Conservation (phyloP, 2,329 filamentous ascomycete species). For the Raffaelea ambrosiae region DNA sequence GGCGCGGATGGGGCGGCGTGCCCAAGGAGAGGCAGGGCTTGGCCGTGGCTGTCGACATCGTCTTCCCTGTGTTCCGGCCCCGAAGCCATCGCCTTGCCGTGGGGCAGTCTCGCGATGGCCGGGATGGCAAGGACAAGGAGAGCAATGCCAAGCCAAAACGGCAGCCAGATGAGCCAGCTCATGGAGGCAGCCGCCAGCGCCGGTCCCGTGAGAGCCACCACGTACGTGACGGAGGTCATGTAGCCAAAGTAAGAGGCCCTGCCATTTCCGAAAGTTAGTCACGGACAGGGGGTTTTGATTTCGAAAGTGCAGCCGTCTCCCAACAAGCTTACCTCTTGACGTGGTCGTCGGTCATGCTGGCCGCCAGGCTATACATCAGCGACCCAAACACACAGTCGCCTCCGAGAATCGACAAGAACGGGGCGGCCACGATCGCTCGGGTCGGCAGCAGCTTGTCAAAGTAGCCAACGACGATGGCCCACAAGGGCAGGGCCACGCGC, state of each 20-base stretch:
- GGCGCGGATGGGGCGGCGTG: too few species aligned
- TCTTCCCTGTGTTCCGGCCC: background rate
- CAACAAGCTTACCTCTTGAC: constrained; percentile 21
- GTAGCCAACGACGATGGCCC: constrained; percentile 30
- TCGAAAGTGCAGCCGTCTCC: background rate
- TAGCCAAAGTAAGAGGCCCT: constrained; percentile 42
- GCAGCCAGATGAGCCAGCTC: constrained; percentile 32
- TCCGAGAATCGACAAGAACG: constrained; percentile 34
- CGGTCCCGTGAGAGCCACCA: constrained; percentile 36
- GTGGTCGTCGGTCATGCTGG: constrained; percentile 33
- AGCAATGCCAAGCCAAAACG: constrained; percentile 30
- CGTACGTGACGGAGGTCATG: constrained; percentile 38
- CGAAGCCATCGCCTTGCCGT: background rate
- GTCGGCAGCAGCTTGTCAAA: constrained; percentile 27
- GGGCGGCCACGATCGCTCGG: constrained; percentile 29
- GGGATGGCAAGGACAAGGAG: constrained; percentile 26
- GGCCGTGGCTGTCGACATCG: constrained; percentile 9
- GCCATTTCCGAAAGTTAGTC: background rate
- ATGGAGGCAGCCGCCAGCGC: constrained; percentile 37
- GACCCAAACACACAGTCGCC: constrained; percentile 44
- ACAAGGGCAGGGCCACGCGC: constrained; percentile 28
- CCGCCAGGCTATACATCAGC: constrained; percentile 36
- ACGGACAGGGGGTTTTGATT: background rate
- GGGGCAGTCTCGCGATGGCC: constrained; percentile 22
- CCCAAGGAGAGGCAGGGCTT: background rate